Base-by-base conservation (phyloP, 75 land plant genomes). In the Selaginella moellendorffii region DNA sequence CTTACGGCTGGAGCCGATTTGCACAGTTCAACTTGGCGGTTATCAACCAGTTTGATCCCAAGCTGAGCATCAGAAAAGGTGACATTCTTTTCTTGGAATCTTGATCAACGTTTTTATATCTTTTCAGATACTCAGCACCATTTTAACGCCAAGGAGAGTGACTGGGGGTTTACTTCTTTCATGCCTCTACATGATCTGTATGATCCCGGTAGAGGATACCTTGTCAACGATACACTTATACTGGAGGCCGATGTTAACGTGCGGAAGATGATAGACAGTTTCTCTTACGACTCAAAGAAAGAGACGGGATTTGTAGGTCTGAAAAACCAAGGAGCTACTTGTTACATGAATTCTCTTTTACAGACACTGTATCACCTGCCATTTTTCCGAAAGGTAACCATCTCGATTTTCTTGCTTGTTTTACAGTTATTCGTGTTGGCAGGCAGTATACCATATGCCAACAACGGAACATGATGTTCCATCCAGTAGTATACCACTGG, bases 131-230 rank as follows among this genome's bases (percentile, higher is more conserved):
- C 59, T 8, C 59, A 56, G 24, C 59, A 56, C 24, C 59, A 56
- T 5, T 56, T 56, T 24, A 56, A 56, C 19, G 59, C 24, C 8
- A 19, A 25, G n/a, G 59, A 56, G 59, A 56, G 24, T 56, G 59
- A 56, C n/a, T 56, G 59, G 59, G 59, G 59, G 2, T 56, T 56
- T 56, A 56, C 59, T 24, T 56, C 59, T 19, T 56, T 56, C n/a
- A 56, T 56, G 59, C 59, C 59, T 19, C 59, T 56, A 9, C 59
- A 56, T 56, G 59, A 56, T 19, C 59, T 56, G 8, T 56, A 56
- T 56, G 59, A 56, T 56, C 59, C 59, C 17, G 19, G 25, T 2
- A 56, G 24, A 56, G 59, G 59, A 25, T 56, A 21, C 59, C 59
- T 56, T 56, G 59, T 56, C 19, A 56, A 56, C n/a, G 59, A 56